Base-by-base conservation (phyloP, 306 rosid species). In the Pueraria montana region DNA sequence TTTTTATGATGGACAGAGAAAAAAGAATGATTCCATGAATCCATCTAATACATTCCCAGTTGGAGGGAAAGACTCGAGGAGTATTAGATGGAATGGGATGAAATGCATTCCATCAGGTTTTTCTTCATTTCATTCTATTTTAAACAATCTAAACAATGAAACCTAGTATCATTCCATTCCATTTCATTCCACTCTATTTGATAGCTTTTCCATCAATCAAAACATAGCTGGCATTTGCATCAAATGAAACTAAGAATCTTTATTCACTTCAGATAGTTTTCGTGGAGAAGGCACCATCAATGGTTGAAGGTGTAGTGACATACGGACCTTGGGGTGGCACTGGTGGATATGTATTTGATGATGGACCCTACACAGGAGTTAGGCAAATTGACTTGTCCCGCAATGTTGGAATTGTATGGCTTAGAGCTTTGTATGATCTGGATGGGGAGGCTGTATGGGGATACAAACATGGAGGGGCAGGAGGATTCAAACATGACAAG, bases 311-410 rank as follows among this genome's bases (percentile, higher is more conserved):
- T 36, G 82, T 72, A 52, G 89, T 87, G 12, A 88, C 93, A 70
- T 92, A 87, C 78, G 99, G 98, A 9, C 97, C 99, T 7, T 93
- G 95, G 93, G 98, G 99, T 78, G 98, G 99, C 43, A 32, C 55
- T 5, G 92, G 98, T 5, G 98, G 97, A 45, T 50, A 74, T 56
- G 18, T 76, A 23, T 93, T 95, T 55, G 96, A 95, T 78, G 99
- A 95, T 63, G 97, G 99, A 84, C 70, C 76, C 21, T 90, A 79
- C 66, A 73, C 88, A 13, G 99, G 98, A 63, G 66, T 94, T 20
- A 85, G 85, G 70, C 97, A 94, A 80, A 94, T 96, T 45, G 91
- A 83, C 72, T 40, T 96, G 82, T 94, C 98, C 0, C 90, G 97
- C 55, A 90, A 90, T 61, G 80, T 87, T n/a, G 94, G 96, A 76